These are phyloP conservation scores for Solanum dulcamara DNA, from an alignment of 257 asterid genomes.

Conservation along the genomic window DNA sequence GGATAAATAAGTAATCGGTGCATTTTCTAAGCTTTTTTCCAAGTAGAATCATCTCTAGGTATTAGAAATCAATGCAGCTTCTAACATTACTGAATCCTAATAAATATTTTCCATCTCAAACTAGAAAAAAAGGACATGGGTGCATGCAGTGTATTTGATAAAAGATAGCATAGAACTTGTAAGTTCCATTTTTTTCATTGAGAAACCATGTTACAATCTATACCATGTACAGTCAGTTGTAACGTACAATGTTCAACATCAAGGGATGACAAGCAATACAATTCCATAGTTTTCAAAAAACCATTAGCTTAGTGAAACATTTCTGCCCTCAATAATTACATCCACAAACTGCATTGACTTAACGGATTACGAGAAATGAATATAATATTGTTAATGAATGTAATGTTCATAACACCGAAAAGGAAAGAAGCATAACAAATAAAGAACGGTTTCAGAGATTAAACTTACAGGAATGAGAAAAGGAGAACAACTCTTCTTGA, in stretches of 20 bases:
- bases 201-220: not conserved
- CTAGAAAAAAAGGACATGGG: not conserved
- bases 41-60: not conserved
- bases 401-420: not conserved
- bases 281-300: not conserved
- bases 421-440: not conserved
- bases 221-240: not conserved
- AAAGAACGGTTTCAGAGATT: not conserved
- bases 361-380: not conserved
- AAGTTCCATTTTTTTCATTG: not conserved
- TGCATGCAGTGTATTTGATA: not conserved
- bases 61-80: not conserved
- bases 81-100: not conserved
- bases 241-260: not conserved
- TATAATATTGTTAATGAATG: not conserved
- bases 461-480: conserved; percentile 78
- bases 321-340: not conserved
- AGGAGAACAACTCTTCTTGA: conserved; percentile 85
- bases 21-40: not conserved
- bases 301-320: not conserved
- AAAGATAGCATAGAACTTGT: not conserved
- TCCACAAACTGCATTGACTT: not conserved
- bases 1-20: not conserved
- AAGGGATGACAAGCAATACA: not conserved
- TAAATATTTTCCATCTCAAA: not conserved